Conservation (phyloP, 1,139 yeast genomes). For the Ashbya aceris region DNA sequence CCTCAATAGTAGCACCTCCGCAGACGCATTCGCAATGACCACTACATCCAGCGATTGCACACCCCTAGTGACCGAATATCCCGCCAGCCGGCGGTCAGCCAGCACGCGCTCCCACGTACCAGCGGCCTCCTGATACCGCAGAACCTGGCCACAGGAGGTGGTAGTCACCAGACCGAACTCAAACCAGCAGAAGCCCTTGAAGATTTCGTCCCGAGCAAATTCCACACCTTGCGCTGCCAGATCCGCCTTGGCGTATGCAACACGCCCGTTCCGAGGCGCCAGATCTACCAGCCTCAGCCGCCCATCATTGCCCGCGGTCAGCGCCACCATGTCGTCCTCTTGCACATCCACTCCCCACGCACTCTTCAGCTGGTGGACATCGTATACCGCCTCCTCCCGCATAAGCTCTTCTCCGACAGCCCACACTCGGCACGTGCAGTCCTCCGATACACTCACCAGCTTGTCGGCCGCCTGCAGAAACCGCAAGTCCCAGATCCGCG, state of each 20-base stretch:
- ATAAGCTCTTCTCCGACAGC: constrained; percentile 29
- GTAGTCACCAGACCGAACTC: constrained; percentile 41
- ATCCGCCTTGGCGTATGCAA: constrained; percentile 22
- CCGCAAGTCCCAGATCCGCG: constrained; percentile 79
- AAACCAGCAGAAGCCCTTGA: constrained; percentile 52
- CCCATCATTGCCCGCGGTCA: constrained; percentile 89
- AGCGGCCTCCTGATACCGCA: constrained; percentile 29
- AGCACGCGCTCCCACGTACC: constrained; percentile 30
- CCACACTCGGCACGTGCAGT: constrained; percentile 85
- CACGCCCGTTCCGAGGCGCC: constrained; percentile 22
- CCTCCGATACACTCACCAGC: constrained; percentile 73
- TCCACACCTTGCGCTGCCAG: constrained; percentile 28
- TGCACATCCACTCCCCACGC: constrained; percentile 75
- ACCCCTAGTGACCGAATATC: constrained; percentile 45
- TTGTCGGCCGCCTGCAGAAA: constrained; percentile 39
- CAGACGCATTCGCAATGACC: constrained; percentile 44
- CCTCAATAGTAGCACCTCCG: constrained; percentile 41
- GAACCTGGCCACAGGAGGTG: constrained; percentile 54
- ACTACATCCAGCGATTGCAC: constrained; percentile 36
- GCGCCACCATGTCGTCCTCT: constrained; percentile 39
- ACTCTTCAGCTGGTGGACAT: constrained; percentile 77
- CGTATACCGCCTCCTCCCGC: constrained; percentile 38
- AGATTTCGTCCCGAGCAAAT: constrained; percentile 40
- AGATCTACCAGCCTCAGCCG: constrained; percentile 57
- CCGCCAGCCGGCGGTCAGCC: constrained; percentile 33